Conservation (phyloP, 768 basidiomycete species). For the Phaeotremella skinneri region DNA sequence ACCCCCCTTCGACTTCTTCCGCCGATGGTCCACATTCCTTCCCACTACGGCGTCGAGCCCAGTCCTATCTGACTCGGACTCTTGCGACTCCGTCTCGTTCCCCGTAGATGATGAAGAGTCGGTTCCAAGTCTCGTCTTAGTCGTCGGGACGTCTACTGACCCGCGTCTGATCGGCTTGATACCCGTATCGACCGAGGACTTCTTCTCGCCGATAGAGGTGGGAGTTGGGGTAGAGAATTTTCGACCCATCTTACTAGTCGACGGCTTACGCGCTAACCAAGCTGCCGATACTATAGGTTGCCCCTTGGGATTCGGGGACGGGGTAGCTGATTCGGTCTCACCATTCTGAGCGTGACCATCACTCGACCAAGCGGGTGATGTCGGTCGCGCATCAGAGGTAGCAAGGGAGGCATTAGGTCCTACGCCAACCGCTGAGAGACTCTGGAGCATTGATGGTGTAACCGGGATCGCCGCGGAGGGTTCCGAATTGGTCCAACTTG, state of each 20-base stretch:
- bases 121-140: not conserved
- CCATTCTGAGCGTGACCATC: not conserved
- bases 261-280: slow-evolving; percentile 31
- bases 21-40: not conserved
- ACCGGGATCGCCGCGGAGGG: slow-evolving; percentile 6
- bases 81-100: slow-evolving; percentile 1
- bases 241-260: not conserved
- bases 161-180: not conserved
- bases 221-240: not conserved
- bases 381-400: not conserved
- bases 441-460: slow-evolving; percentile 13
- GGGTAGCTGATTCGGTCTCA: slow-evolving; percentile 1
- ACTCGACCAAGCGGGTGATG: not conserved
- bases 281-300: slow-evolving; percentile 11
- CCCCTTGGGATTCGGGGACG: slow-evolving; percentile 1
- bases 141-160: not conserved
- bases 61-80: too few species aligned
- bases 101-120: not conserved
- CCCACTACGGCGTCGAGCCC: too few species aligned
- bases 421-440: slow-evolving; percentile 18
- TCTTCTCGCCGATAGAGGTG: not conserved
- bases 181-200: not conserved
- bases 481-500: not conserved
- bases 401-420: not conserved
- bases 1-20: not conserved